Evolutionary conservation across 1,284 basidiomycete species (phyloP).

Genomic region (Flammula alnicola): DNA sequence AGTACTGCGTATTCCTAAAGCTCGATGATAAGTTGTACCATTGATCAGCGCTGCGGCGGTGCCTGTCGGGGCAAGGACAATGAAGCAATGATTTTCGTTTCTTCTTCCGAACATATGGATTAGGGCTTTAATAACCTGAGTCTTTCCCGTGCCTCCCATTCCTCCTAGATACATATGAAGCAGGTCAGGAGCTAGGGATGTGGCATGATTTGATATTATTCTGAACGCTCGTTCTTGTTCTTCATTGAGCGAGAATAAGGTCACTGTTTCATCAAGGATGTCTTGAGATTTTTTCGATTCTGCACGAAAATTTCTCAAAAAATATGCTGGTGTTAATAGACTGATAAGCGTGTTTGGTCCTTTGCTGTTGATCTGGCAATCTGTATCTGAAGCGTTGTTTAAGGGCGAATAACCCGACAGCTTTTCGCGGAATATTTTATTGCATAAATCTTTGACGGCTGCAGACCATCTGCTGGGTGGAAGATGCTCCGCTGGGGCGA

Average conservation of each 20-base stretch:
- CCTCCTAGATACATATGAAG: slow-evolving; percentile 43
- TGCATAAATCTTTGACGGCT: not conserved
- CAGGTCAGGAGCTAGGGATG: not conserved
- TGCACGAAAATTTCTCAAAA: not conserved
- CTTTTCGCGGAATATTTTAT: not conserved
- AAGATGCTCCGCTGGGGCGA: not conserved
- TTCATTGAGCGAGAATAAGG: slow-evolving; percentile 29
- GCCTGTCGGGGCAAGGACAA: slow-evolving; percentile 40
- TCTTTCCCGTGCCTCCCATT: slow-evolving; percentile 47
- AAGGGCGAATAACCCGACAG: not conserved
- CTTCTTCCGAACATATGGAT: slow-evolving; percentile 28
- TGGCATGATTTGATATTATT: slow-evolving; percentile 38
- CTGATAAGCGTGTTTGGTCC: too few relatives aligned
- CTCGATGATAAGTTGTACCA: slow-evolving; percentile 42
- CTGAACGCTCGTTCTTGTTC: slow-evolving; percentile 40
- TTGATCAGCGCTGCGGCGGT: slow-evolving; percentile 36
- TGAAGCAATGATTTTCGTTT: slow-evolving; percentile 31
- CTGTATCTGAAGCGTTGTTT: too few relatives aligned
- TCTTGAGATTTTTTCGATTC: not conserved
- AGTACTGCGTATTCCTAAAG: slow-evolving; percentile 15
- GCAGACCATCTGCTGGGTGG: not conserved
- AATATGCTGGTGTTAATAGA: not conserved
- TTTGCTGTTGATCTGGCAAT: too few relatives aligned
- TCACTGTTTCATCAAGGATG: slow-evolving; percentile 12
- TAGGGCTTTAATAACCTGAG: slow-evolving; percentile 32